Evolutionary conservation across 805 yeast genomes (phyloP).

Genomic region (Metschnikowia kofuensis): DNA sequence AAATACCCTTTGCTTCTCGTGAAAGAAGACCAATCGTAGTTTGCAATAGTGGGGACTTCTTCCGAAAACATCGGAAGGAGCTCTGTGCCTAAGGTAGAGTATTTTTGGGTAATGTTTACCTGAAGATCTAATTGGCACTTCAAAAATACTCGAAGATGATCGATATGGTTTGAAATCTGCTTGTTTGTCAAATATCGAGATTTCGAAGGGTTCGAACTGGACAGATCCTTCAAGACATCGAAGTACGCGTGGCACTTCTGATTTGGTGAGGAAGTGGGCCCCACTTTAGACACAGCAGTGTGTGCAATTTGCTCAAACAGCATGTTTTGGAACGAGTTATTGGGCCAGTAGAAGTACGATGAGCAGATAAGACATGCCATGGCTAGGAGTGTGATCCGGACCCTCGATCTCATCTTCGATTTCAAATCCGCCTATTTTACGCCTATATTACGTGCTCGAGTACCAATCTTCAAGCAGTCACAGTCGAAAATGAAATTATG

Average conservation of each 20-base stretch:
- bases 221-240: slow-evolving; percentile 2
- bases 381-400: neutral
- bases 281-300: neutral
- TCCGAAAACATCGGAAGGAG: slow-evolving; percentile 16
- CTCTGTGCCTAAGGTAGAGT: slow-evolving; percentile 5
- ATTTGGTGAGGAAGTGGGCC: neutral
- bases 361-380: slow-evolving; percentile 5
- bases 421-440: too few relatives aligned
- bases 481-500: too few relatives aligned
- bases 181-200: slow-evolving; percentile 9
- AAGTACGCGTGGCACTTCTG: slow-evolving; percentile 12
- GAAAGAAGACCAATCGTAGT: slow-evolving; percentile 7
- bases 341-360: slow-evolving; percentile 8
- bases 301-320: slow-evolving; percentile 10
- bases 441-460: too few relatives aligned
- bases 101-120: slow-evolving; percentile 3
- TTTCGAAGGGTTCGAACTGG: slow-evolving; percentile 7
- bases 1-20: neutral
- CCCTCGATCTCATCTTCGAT: neutral
- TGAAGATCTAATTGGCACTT: slow-evolving; percentile 10
- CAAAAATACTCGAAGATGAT: slow-evolving; percentile 13
- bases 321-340: slow-evolving; percentile 9
- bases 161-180: slow-evolving; percentile 13
- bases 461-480: too few relatives aligned
- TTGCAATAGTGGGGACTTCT: slow-evolving; percentile 4